Conservation (phyloP, 257 asterid species). For the Petrea volubilis region DNA sequence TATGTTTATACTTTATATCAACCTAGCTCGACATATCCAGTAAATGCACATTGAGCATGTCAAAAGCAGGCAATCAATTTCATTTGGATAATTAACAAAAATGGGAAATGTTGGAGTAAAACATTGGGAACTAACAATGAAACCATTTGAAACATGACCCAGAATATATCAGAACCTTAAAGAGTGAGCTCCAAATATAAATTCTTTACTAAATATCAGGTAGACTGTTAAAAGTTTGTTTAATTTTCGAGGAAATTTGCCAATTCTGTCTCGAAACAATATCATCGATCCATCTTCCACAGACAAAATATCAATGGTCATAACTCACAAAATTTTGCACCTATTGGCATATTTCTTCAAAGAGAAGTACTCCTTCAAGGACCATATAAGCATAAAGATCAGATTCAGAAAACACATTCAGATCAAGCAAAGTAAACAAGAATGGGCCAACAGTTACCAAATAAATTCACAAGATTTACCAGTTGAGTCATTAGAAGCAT, state of each 20-base stretch:
- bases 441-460: not conserved
- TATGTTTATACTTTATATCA: not conserved
- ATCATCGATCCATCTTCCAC: constrained; percentile 11
- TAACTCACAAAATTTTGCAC: not conserved
- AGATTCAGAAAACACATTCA: not conserved
- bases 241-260: too few relatives aligned
- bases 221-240: not conserved
- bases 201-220: not conserved
- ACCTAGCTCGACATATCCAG: not conserved
- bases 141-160: not conserved
- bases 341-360: not conserved
- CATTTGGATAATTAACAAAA: not conserved
- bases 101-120: not conserved
- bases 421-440: not conserved
- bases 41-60: not conserved
- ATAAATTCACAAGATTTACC: constrained; percentile 41
- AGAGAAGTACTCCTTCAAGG: not conserved
- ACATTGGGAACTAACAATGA: not conserved
- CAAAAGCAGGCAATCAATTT: not conserved
- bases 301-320: not conserved
- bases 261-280: not conserved
- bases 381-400: not conserved
- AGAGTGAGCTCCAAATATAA: not conserved
- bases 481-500: constrained; percentile 55
- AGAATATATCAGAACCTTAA: not conserved